phyloP scores from a whole-genome alignment of 2,329 filamentous ascomycete genomes.

The Aspergillus tubingensis region DNA sequence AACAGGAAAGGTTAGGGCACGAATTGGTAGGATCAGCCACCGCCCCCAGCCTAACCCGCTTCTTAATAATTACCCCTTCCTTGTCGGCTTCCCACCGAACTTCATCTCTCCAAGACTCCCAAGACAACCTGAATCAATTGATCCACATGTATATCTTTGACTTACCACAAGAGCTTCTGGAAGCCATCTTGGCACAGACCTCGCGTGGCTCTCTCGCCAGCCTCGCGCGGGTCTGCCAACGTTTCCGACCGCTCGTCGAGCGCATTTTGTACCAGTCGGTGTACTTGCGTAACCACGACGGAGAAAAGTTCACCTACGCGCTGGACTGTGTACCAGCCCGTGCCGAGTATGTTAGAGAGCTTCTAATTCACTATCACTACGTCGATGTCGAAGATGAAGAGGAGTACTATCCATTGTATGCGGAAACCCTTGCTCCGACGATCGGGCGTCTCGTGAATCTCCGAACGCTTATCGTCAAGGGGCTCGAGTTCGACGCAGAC shows the following conservation, averaged over 20 bases:
- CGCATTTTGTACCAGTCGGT: conserved; percentile 4
- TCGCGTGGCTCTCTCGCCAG: conserved; percentile 2
- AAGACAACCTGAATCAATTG: neutral
- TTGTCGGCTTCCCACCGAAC: neutral
- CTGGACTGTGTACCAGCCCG: neutral
- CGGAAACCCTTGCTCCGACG: conserved; percentile 3
- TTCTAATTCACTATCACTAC: conserved; percentile 8
- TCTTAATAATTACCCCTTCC: neutral
- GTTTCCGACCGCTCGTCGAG: neutral
- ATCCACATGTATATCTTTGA: conserved; percentile 3
- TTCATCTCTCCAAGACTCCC: neutral
- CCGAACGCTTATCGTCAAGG: conserved; percentile 5
- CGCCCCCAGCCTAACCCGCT: neutral
- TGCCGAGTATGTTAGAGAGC: neutral
- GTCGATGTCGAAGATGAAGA: conserved; percentile 1
- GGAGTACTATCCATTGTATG: conserved; percentile 4
- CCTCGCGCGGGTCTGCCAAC: conserved; percentile 4
- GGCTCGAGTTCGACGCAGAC: conserved; percentile 3
- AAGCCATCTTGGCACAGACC: neutral
- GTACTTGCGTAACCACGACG: conserved; percentile 6
- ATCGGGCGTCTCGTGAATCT: conserved; percentile 5
- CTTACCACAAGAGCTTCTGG: neutral
- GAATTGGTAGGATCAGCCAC: neutral
- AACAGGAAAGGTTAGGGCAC: neutral
- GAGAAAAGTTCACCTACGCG: neutral